Evolutionary conservation across 768 basidiomycete species (phyloP).

Genomic region (Gyrodon lividus): DNA sequence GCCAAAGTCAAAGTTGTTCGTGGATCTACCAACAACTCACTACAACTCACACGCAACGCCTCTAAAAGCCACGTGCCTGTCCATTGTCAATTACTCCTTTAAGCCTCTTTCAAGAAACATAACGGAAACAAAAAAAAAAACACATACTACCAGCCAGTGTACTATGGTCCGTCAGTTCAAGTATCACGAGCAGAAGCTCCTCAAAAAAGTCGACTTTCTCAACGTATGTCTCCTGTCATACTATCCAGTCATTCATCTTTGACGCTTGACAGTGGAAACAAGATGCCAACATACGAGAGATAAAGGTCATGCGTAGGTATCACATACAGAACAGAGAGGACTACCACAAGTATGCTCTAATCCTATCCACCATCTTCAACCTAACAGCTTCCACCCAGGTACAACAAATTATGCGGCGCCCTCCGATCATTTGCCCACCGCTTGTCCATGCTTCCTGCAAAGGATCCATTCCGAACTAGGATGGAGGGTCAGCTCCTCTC

Average conservation of each 20-base stretch:
- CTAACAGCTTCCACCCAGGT: constrained; percentile 42
- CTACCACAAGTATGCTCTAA: constrained; percentile 71
- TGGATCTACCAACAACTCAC: constrained; percentile 8
- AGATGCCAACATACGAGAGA: constrained; percentile 87
- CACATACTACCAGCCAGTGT: too few species aligned
- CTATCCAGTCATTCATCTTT: background rate
- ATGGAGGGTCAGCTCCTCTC: constrained; percentile 87
- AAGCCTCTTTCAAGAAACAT: too few species aligned
- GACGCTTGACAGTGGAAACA: constrained; percentile 79
- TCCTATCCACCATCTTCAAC: background rate
- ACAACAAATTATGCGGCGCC: constrained; percentile 93
- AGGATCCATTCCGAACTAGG: constrained; percentile 82
- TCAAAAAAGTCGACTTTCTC: constrained; percentile 97
- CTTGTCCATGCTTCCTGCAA: constrained; percentile 79
- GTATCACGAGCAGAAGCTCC: constrained; percentile 91
- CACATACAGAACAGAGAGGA: constrained; percentile 94
- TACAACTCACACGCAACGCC: constrained; percentile 23
- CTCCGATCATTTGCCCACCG: constrained; percentile 85
- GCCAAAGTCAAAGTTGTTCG: constrained; percentile 5
- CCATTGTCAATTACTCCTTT: background rate
- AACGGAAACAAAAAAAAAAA: background rate
- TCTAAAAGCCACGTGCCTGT: constrained; percentile 31
- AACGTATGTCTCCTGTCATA: constrained; percentile 51
- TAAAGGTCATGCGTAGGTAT: constrained; percentile 92
- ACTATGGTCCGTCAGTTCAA: constrained; percentile 96